A percentile compares a stretch with the other conserved stretches of the same genome.
These are phyloP conservation scores for Russula sp. DNA, from an alignment of 768 basidiomycete species.

Conservation along the genomic window DNA sequence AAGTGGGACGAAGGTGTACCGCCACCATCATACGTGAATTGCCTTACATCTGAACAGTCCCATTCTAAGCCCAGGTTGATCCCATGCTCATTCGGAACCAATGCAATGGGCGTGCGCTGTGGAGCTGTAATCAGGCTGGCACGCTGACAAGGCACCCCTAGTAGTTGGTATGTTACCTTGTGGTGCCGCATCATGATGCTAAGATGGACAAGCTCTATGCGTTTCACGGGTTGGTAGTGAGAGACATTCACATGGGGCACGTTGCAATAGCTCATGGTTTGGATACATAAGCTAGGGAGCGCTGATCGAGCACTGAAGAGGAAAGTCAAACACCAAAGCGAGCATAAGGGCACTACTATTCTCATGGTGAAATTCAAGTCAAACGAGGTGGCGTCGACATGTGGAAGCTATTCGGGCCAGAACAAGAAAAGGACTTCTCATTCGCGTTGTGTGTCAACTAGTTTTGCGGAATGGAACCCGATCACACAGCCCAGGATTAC, in stretches of 20 bases:
- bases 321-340: background rate
- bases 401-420: too few relatives aligned
- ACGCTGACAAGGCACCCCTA: background rate
- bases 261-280: constrained; percentile 44
- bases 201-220: constrained; percentile 32
- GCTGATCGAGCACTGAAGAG: background rate
- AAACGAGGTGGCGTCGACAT: too few relatives aligned
- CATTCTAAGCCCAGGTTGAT: constrained; percentile 33
- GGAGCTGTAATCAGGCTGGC: background rate
- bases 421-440: too few relatives aligned
- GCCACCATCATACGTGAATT: constrained; percentile 33
- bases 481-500: too few relatives aligned
- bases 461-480: too few relatives aligned
- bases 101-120: constrained; percentile 41
- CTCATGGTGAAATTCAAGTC: too few relatives aligned
- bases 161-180: constrained; percentile 30
- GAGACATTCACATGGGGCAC: constrained; percentile 38
- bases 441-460: too few relatives aligned
- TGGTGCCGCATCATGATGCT: constrained; percentile 40
- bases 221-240: constrained; percentile 33
- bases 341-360: background rate
- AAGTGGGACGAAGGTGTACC: constrained; percentile 34
- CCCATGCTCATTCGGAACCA: constrained; percentile 36
- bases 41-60: constrained; percentile 34
- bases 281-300: constrained; percentile 18